Base-by-base conservation (phyloP, 768 basidiomycete species). In the Rhizopogon vulgaris region DNA sequence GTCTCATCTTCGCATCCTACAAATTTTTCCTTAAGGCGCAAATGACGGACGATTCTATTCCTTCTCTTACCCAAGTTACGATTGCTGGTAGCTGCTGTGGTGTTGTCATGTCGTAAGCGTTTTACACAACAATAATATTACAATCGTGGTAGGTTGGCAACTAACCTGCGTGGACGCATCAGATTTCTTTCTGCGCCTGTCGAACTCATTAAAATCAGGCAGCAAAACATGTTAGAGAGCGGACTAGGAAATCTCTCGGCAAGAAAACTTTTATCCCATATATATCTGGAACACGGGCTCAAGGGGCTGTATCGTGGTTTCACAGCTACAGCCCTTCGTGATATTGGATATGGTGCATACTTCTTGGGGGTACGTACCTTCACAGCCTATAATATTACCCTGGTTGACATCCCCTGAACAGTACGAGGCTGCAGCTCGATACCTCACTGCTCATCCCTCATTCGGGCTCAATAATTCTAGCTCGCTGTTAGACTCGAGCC, bases 201-300 rank as follows among this genome's bases (percentile, higher is more conserved):
- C 7, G 94, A 95, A 57, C 77, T 94, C 1, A 75, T 95, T 70
- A 95, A 95, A 74, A 90, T 94, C 64, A 78, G 85, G 32, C 87
- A 89, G 58, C 88, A 91, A 58, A 76, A 79, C 28, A 67, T 78
- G 49, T 64, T 81, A 43, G 50, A 48, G 41, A 57, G 56, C 45
- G 52, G 45, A 41, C 46, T 62, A 10, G 60, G 71, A 41, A 66
- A 70, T 48, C 71, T 77, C 6, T 79, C 79, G 18, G 77, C 81
- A 0, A 61, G 72, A 9, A 68, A 72, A 18, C 76, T 93, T n/a
- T 75, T 81, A 3, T 64, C 72, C 39, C 65, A 74, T 46, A 83
- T 93, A 25, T 71, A 83, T 43, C 70, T 68, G 41, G 68, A 71
- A 45, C 70, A 76, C 18, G 90, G 90, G 1, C 17, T 88, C 12